phyloP scores from a whole-genome alignment of 257 asterid species.

The Nicotiana otophora region DNA sequence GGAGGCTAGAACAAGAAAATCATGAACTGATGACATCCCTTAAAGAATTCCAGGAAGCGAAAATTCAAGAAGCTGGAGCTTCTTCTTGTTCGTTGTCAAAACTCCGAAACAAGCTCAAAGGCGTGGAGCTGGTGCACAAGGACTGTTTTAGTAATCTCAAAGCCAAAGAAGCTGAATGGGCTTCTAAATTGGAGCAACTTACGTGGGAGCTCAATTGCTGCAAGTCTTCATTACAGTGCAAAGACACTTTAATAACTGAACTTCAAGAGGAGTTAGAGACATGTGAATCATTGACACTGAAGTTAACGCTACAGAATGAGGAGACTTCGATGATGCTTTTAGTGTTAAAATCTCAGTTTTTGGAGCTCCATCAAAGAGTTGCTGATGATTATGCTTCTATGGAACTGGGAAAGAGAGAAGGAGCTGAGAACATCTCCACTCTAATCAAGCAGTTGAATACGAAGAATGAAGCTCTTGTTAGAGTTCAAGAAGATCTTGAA shows the following conservation, averaged over 20 bases:
- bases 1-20: constrained; percentile 68
- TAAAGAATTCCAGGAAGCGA: constrained; percentile 72
- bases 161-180: constrained; percentile 71
- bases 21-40: constrained; percentile 47
- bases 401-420: constrained; percentile 27
- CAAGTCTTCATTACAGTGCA: constrained; percentile 38
- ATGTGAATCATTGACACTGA: constrained; percentile 44
- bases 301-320: constrained; percentile 56
- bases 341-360: constrained; percentile 56
- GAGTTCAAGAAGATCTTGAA: constrained; percentile 50
- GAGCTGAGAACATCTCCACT: constrained; percentile 24
- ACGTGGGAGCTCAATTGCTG: constrained; percentile 38
- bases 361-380: constrained; percentile 45
- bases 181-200: constrained; percentile 40
- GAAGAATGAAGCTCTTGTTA: constrained; percentile 39
- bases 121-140: constrained; percentile 55
- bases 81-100: constrained; percentile 60
- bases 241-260: constrained; percentile 39
- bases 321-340: constrained; percentile 51
- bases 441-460: constrained; percentile 45
- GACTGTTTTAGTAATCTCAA: constrained; percentile 50
- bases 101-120: constrained; percentile 61
- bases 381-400: constrained; percentile 26
- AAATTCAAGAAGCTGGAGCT: constrained; percentile 57
- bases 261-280: constrained; percentile 55